Base-by-base conservation (phyloP, 83 land plant genomes). In the Thuja plicata region DNA sequence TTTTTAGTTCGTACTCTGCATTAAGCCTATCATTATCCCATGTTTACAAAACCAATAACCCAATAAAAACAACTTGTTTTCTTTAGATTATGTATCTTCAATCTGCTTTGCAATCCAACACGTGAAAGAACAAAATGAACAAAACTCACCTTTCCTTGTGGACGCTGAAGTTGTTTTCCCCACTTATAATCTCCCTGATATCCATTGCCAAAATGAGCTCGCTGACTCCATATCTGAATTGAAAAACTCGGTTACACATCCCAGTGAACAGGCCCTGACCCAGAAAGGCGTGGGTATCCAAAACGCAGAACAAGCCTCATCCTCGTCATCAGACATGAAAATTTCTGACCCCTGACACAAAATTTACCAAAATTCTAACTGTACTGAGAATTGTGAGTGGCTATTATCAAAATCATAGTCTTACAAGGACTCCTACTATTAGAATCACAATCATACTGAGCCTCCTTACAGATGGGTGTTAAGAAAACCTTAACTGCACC, bases 271-370 rank as follows among this genome's bases (percentile, higher is more conserved):
- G 71, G 27, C 30, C 10, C 71, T 27, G 71, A 66, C 71, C 71
- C n/a, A 66, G n/a, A 24, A 5, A 66, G 71, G n/a, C 71, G 27
- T 66, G 24, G n/a, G n/a, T 24, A 66, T 24, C 71, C n/a, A 21
- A 66, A 66, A 8, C n/a, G n/a, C 71, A 27, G 9, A 27, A 66
- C 8, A 24, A 66, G n/a, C 30, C 71, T 66, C 55, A 15, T 52
- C 71, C 71, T 66, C 71, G n/a, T 66, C 71, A 24, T 66, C 71
- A 66, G 71, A 66, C 71, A 66, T 66, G 71, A 66, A 66, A 66
- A 66, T 8, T 66, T 27, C 30, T 21, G n/a, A 5, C 71, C 71
- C 30, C 70, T 6, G 8, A 66, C 30, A 24, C 71, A 24, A 27
- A 60, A 60, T 60, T 19, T 60, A 60, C 27, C 66, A 60, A 66